Evolutionary conservation across 2,329 filamentous ascomycete genomes (phyloP).

Genomic region (Colletotrichum sp.): DNA sequence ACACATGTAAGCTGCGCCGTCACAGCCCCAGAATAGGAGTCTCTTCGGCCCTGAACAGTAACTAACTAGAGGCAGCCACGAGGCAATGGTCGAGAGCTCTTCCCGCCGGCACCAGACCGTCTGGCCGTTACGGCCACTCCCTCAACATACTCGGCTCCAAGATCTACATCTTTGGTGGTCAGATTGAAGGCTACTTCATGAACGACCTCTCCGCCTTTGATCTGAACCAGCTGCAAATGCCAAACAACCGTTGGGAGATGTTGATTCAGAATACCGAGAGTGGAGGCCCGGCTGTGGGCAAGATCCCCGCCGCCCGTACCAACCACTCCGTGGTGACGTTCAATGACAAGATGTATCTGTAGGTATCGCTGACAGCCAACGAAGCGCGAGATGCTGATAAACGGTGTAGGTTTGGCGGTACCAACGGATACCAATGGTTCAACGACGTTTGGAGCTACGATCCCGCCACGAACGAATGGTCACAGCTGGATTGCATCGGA

Average conservation of each 20-base stretch:
- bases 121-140: slow-evolving; percentile 94
- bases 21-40: neutral
- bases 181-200: slow-evolving; percentile 97
- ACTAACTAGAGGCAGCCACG: slow-evolving; percentile 67
- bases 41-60: neutral
- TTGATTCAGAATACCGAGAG: slow-evolving; percentile 78
- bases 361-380: slow-evolving; percentile 43
- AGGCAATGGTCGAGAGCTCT: slow-evolving; percentile 97
- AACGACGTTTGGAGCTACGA: slow-evolving; percentile 99
- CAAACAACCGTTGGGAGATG: slow-evolving; percentile 92
- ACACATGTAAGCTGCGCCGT: slow-evolving; percentile 80
- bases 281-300: slow-evolving; percentile 61
- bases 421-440: slow-evolving; percentile 96
- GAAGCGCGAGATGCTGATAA: neutral
- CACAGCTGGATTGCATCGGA: slow-evolving; percentile 91
- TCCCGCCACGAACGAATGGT: slow-evolving; percentile 81
- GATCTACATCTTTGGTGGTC: slow-evolving; percentile 96
- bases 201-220: slow-evolving; percentile 97
- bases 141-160: slow-evolving; percentile 96
- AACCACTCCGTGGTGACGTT: slow-evolving; percentile 93
- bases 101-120: slow-evolving; percentile 83
- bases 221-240: slow-evolving; percentile 89
- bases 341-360: slow-evolving; percentile 94
- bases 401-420: slow-evolving; percentile 83
- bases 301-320: slow-evolving; percentile 84